Conservation (phyloP, 208 protist genomes). For the Leptomonas pyrrhocoris region DNA sequence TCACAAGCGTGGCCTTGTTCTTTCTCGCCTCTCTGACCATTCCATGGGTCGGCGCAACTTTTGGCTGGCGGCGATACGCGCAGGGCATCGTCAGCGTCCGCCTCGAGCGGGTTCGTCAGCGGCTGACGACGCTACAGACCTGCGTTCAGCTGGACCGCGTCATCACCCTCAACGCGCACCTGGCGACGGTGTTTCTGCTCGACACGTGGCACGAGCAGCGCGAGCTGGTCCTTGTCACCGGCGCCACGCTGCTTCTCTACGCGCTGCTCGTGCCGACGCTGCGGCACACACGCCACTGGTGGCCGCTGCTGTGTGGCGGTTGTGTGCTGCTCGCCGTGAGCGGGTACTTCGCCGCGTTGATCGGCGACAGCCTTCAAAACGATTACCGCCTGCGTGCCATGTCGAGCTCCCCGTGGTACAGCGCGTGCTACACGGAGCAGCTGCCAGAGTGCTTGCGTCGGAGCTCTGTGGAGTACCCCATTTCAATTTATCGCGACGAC, state of each 20-base stretch:
- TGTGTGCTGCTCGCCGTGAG: constrained; percentile 23
- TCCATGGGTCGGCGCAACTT: constrained; percentile 38
- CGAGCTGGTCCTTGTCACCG: constrained; percentile 18
- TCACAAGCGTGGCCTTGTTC: constrained; percentile 23
- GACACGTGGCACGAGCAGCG: constrained; percentile 32
- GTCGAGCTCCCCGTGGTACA: constrained; percentile 32
- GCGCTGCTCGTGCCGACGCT: constrained; percentile 42
- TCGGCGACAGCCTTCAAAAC: constrained; percentile 6
- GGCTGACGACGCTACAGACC: constrained; percentile 48
- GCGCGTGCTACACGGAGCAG: constrained; percentile 29
- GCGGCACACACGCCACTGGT: constrained; percentile 33
- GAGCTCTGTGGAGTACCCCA: background rate
- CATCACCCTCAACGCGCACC: constrained; percentile 41
- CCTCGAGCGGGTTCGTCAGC: constrained; percentile 29
- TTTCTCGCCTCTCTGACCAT: constrained; percentile 26
- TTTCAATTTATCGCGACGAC: constrained; percentile 21
- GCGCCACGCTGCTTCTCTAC: constrained; percentile 27
- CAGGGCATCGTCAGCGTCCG: constrained; percentile 54
- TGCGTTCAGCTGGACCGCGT: constrained; percentile 62
- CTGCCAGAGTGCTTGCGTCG: constrained; percentile 17
- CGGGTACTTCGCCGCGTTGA: constrained; percentile 17
- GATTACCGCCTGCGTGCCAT: constrained; percentile 21
- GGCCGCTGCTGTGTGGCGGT: constrained; percentile 31
- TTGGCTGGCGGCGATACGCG: constrained; percentile 63
- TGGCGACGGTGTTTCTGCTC: constrained; percentile 48